Base-by-base conservation (phyloP, 1,284 basidiomycete genomes). In the Moniliella sp. region DNA sequence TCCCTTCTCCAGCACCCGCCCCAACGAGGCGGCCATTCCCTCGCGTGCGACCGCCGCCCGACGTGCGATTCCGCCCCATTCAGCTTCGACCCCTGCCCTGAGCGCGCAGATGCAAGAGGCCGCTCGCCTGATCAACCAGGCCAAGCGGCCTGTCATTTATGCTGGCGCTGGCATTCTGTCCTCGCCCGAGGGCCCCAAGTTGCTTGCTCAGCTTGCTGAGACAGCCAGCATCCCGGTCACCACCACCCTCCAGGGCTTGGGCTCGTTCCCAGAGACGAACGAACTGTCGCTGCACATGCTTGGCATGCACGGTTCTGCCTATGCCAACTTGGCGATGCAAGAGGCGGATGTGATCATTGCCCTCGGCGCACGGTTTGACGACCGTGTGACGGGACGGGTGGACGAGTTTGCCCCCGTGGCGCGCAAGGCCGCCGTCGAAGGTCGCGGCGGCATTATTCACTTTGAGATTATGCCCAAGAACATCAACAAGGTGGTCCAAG, bases 381-480 rank as follows among this genome's bases (percentile, higher is more conserved):
- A 97, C 64, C 86, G 91, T 61, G 84, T 94, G 10, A 97, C 88
- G 3, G 83, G 84, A 38, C 86, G 78, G 60, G 65, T 94, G 40
- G 74, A 77, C 58, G 69, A 66, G 66, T 97, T 97, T 50, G 88
- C 83, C 0, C 88, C 88, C 16, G 78, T 75, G 14, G 88, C 88
- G 1, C 69, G 71, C 32, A 77, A 77, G 11, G 88, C 88, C 10
- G 84, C 88, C 3, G 65, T 71, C 2, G 70, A 78, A 54, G 81
- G 83, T 31, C 71, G 73, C 2, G 88, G 91, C 16, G 91, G 88
- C 34, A 93, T 97, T 66, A 86, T 97, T 54, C 88, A 97, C 66
- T 94, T 94, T 57, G 91, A 97, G 67, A 84, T 97, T 48, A 76
- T 77, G 67, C 82, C 88, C 31, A 94, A 97, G 70, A 97, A 97